Base-by-base conservation (phyloP, 805 yeast genomes). In the Saturnispora gosingensis region DNA sequence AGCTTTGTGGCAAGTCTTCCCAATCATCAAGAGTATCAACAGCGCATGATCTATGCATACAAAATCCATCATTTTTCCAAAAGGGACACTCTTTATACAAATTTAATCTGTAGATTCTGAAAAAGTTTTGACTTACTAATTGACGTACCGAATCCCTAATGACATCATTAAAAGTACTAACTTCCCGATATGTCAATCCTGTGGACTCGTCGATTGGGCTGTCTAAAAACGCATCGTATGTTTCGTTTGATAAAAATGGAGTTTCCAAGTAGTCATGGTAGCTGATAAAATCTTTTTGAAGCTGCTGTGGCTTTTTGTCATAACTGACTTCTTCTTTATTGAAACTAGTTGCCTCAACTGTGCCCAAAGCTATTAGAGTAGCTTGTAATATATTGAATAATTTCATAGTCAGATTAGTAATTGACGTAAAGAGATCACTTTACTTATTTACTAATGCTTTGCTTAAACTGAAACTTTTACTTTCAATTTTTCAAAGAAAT, bases 1-100 rank as follows among this genome's bases (percentile, higher is more conserved):
- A 82, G 45, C 76, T 77, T 49, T 81, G 88, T 2, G 88, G 86
- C 42, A 83, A 66, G 68, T 81, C 80, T 56, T 76, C 75, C 75
- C 84, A 85, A 58, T 84, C 86, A 48, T 82, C 87, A 11, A 86
- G 77, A 2, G 88, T 78, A 64, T 89, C 96, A 42, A 89, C 95
- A 0, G 96, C 95, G 69, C 97, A 89, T 51, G 88, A 83, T 56
- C 87, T 76, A 61, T 88, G 87, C 55, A 89, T 86, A 65, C 97
- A 89, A 61, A 85, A 81, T 43, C 90, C 95, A 46, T 75, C 75
- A 59, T 82, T 88, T 57, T 80, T 80, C 89, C 88, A 86, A 65
- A 85, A 89, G 27, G 95, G 91, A 67, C 99, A 89, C 64, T 79
- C 78, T 56, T 76, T 83, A 67, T 81, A 88, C 52, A 93, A 73